Percentiles rank a stretch among this genome's conserved stretches.
Evolutionary conservation across 305 asterid genomes (phyloP).

Genomic region (Withania somnifera): DNA sequence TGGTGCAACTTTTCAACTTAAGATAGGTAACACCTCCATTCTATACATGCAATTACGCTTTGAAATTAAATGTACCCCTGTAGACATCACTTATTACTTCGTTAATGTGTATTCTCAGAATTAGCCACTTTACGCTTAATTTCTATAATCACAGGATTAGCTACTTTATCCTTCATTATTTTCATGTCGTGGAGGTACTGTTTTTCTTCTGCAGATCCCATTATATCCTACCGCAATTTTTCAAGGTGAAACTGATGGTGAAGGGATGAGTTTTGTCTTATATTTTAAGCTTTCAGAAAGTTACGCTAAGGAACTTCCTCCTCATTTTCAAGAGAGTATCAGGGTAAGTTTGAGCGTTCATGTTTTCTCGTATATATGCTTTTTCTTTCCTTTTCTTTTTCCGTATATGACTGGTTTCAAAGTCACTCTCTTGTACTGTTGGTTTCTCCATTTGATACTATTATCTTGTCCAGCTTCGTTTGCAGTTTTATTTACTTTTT

Average conservation of each 20-base stretch:
- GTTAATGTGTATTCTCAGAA: background rate
- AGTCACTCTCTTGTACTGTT: background rate
- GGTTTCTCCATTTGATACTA: slow-evolving; percentile 2
- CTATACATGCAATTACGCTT: no score
- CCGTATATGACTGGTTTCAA: background rate
- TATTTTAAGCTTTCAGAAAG: slow-evolving; percentile 79
- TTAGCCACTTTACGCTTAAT: background rate
- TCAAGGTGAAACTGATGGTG: slow-evolving; percentile 89
- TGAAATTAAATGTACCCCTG: background rate
- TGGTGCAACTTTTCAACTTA: no score
- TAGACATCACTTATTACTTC: background rate
- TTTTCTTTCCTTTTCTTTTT: background rate
- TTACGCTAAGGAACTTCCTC: slow-evolving; percentile 57
- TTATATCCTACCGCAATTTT: slow-evolving; percentile 76
- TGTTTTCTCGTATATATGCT: background rate
- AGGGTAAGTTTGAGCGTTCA: slow-evolving; percentile 33
- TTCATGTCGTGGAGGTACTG: background rate
- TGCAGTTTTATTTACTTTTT: background rate
- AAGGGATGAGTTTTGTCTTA: slow-evolving; percentile 87
- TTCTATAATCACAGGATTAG: background rate
- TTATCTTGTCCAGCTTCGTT: background rate
- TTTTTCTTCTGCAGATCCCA: slow-evolving; percentile 50
- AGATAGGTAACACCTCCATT: no score
- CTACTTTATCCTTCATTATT: background rate
- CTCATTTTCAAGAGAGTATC: slow-evolving; percentile 74